Conservation (phyloP, 1,284 basidiomycete species). For the Cystobasidium sp. region DNA sequence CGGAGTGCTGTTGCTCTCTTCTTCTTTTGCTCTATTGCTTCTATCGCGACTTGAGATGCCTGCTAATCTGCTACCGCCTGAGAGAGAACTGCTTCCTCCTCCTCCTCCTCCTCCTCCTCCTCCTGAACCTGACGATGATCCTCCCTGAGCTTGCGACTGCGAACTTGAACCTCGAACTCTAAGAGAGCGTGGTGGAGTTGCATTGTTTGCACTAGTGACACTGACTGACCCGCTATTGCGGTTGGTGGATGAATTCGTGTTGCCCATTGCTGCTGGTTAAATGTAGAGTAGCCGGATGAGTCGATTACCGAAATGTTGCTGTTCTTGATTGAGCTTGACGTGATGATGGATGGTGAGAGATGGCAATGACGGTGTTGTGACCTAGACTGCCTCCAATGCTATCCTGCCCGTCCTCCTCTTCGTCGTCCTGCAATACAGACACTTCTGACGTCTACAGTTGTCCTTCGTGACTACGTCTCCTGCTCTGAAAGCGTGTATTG, state of each 20-base stretch:
- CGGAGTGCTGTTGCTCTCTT: constrained; percentile 4
- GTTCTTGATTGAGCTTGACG: neutral
- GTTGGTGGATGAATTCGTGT: constrained; percentile 17
- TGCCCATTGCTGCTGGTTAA: constrained; percentile 15
- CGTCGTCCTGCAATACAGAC: too few species aligned
- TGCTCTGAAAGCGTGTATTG: too few species aligned
- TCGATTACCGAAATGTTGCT: constrained; percentile 10
- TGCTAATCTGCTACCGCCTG: constrained; percentile 13
- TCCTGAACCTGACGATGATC: neutral
- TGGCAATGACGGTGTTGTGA: neutral
- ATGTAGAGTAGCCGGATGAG: constrained; percentile 13
- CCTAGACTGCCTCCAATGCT: neutral
- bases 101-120: neutral
- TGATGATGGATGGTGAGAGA: too few species aligned
- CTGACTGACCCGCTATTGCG: constrained; percentile 10
- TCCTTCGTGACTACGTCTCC: too few species aligned
- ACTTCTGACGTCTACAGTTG: too few species aligned
- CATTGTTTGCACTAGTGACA: neutral
- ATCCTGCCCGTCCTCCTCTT: too few species aligned
- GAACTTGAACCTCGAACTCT: constrained; percentile 18
- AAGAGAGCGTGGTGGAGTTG: constrained; percentile 18
- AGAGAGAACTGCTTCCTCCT: neutral
- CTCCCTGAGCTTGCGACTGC: neutral
- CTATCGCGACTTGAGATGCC: neutral
- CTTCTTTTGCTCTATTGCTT: constrained; percentile 8